Percentiles rank a stretch among this genome's conserved stretches.
These are phyloP conservation scores for Boletus vermiculosoides DNA, from an alignment of 768 basidiomycete species.

Conservation along the genomic window DNA sequence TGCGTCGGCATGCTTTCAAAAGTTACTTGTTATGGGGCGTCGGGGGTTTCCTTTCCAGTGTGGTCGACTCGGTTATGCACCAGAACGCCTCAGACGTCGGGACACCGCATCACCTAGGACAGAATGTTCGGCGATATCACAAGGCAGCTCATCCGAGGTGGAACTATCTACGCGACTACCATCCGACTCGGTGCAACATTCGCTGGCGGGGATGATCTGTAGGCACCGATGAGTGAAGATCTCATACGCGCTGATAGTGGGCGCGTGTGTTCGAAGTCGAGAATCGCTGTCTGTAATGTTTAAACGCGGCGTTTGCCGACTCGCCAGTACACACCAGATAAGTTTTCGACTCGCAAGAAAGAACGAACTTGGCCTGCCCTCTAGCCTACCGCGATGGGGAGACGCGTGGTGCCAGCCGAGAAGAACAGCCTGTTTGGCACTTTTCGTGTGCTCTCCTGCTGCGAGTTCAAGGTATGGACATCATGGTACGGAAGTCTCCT, in stretches of 20 bases:
- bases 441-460: background rate
- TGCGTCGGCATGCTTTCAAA: constrained; percentile 15
- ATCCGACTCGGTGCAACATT: background rate
- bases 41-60: constrained; percentile 4
- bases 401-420: background rate
- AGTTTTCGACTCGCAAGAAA: background rate
- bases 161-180: background rate
- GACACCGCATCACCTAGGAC: background rate
- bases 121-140: background rate
- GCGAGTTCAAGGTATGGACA: background rate
- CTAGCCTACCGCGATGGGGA: background rate
- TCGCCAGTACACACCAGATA: background rate
- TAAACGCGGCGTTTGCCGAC: constrained; percentile 7
- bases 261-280: background rate
- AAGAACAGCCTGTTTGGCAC: background rate
- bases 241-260: background rate
- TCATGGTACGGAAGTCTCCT: background rate
- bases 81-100: background rate
- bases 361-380: background rate
- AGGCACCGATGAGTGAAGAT: background rate
- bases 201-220: background rate
- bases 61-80: background rate
- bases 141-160: background rate
- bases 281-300: constrained; percentile 1
- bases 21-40: constrained; percentile 24